A percentile compares a stretch with the other conserved stretches of the same genome.
Evolutionary conservation across 129 eudicot species (phyloP).

Genomic region (Silybum marianum): DNA sequence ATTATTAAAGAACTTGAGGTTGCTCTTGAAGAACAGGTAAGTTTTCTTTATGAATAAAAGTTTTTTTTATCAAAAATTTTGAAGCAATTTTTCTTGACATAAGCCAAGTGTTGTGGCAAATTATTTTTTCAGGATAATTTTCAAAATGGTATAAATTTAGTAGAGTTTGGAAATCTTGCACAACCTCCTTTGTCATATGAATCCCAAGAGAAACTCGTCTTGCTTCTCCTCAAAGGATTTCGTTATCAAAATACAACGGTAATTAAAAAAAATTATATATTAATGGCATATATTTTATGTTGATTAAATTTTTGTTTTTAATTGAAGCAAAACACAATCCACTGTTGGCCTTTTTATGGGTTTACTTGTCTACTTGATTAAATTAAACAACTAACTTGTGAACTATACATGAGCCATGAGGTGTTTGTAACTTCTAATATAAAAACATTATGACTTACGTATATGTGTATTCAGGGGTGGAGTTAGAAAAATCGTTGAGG

Average conservation of each 20-base stretch:
- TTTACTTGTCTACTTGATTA: too few relatives aligned
- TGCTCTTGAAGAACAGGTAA: neutral
- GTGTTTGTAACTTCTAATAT: too few relatives aligned
- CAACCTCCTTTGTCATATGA: neutral
- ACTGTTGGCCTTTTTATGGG: too few relatives aligned
- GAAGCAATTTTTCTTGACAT: neutral
- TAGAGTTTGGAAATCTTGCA: neutral
- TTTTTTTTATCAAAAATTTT: neutral
- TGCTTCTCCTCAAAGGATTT: neutral
- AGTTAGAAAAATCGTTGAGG: too few relatives aligned
- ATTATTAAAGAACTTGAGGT: neutral
- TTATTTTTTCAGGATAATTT: neutral
- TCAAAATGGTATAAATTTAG: neutral
- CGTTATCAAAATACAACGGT: neutral
- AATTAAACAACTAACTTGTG: too few relatives aligned
- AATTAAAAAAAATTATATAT: neutral
- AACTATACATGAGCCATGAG: too few relatives aligned
- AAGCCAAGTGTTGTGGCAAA: neutral
- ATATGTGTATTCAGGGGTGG: too few relatives aligned
- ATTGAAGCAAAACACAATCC: too few relatives aligned
- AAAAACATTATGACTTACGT: too few relatives aligned
- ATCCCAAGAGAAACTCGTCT: neutral
- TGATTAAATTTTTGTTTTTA: too few relatives aligned
- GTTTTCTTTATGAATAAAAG: neutral
- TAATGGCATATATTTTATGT: too few relatives aligned